Base-by-base conservation (phyloP, 164 flowering plant species). In the Malania oleifera region DNA sequence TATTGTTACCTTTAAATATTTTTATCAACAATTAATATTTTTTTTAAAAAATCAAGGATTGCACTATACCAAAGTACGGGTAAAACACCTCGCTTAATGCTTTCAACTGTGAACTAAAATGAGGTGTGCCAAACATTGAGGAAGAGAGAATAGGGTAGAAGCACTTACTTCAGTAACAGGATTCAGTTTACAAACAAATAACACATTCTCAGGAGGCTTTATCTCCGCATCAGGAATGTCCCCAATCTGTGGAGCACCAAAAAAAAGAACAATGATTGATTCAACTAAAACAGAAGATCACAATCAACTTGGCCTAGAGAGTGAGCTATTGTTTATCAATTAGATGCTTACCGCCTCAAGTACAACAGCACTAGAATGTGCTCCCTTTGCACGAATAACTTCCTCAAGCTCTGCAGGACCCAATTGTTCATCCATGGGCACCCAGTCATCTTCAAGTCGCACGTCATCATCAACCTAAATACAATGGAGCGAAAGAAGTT, bases 371-470 rank as follows among this genome's bases (percentile, higher is more conserved):
- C 91, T 78, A 15, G 99, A 83, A 73, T 85, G 91, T 37, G 99
- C 97, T 43, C 79, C 86, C 70, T 86, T 91, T 22, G 65, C 62
- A 15, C 91, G 92, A 31, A 93, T 45, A 35, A 77, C 73, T 72
- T 90, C 95, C 71, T 88, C 95, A 62, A 88, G 86, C 70, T 87
- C 86, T 50, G 60, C 63, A 2, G 80, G 47, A 50, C 63, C 78
- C 62, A 93, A 52, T 67, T 82, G 76, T 65, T 90, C 96, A 75
- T 90, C 97, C 83, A 88, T 62, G 12, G 99, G 97, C 5, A 83
- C 85, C 99, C 99, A 95, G 62, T 95, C 99, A 82, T 95, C 99
- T 71, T 95, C 99, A 59, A 95, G 84, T 19, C 96, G 82, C 57
- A 91, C 91, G 18, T 86, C 85, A 70, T 85, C 86, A 60, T 77